Evolutionary conservation across 2,329 filamentous ascomycete genomes (phyloP).

Genomic region (Arthrinium phaeospermum): DNA sequence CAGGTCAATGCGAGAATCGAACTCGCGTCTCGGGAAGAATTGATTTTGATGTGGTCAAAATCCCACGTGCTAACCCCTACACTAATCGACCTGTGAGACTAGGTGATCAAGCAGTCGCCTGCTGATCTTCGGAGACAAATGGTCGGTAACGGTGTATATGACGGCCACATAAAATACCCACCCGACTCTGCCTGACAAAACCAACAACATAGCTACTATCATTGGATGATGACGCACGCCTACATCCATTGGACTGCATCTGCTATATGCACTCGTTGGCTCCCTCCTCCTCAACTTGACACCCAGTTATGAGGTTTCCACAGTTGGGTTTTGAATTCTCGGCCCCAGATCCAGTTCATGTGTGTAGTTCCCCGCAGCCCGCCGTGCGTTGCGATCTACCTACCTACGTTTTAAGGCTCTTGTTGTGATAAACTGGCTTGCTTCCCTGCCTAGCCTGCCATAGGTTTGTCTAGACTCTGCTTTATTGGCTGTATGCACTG

Average conservation of each 20-base stretch:
- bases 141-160: neutral
- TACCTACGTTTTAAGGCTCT: too few relatives aligned
- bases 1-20: constrained; percentile 14
- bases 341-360: too few relatives aligned
- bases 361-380: too few relatives aligned
- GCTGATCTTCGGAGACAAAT: constrained; percentile 13
- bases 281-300: too few relatives aligned
- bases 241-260: neutral
- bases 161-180: neutral
- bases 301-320: too few relatives aligned
- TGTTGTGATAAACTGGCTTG: too few relatives aligned
- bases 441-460: too few relatives aligned
- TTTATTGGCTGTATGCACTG: too few relatives aligned
- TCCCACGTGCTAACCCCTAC: constrained; percentile 17
- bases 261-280: too few relatives aligned
- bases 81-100: constrained; percentile 8
- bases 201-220: neutral
- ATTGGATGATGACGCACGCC: neutral
- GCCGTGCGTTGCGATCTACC: too few relatives aligned
- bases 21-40: constrained; percentile 18
- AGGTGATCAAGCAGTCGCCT: neutral
- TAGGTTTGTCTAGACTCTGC: too few relatives aligned
- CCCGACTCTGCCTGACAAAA: neutral
- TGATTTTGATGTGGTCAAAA: constrained; percentile 17
- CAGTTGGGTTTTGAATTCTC: too few relatives aligned